Base-by-base conservation (phyloP, 257 asterid species). In the Salvia splendens region DNA sequence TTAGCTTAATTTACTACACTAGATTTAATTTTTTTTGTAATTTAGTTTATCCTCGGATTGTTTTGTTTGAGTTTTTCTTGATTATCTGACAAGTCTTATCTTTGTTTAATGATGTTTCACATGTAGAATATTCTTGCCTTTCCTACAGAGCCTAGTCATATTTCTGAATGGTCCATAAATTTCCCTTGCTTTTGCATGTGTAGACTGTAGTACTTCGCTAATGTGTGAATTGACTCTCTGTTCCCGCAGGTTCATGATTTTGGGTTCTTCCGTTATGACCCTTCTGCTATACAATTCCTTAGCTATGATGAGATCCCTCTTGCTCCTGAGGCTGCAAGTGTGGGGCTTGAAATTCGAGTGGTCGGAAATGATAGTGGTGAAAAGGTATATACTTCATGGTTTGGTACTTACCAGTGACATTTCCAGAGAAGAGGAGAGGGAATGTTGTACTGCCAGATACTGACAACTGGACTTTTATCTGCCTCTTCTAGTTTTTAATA, bases 281-380 rank as follows among this genome's bases (percentile, higher is more conserved):
- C 97, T 70, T 73, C 79, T 75, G 88, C 95, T 24, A 81, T 94
- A 76, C 95, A 94, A 79, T 94, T 91, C 79, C 89, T 91, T 76
- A 84, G 83, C 85, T 94, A 94, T 48, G 99, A 94, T 68, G 97
- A 94, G 79, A 91, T 94, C 67, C 95, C 95, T 71, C 97, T 94
- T 64, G 89, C 96, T 65, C 97, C 97, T 4, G 97, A 91, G 80
- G 96, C 94, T 70, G 97, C 99, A 68, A 84, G 88, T 47, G 99
- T 94, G 48, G 99, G 99, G 69, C 92, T 91, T 57, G 99, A 94
- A 73, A 91, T 94, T 71, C 85, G 99, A 86, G 99, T 94, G 70
- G 99, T 94, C 9, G 99, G 99, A 28, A 94, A 94, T 77, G 99
- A 94, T 75, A 94, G 99, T 82, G 99, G 99, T 68, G 99, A 94